Evolutionary conservation across 306 rosid species (phyloP), one percentile per base, ranked within the genome.

Genomic region (Sophora flavescens): DNA sequence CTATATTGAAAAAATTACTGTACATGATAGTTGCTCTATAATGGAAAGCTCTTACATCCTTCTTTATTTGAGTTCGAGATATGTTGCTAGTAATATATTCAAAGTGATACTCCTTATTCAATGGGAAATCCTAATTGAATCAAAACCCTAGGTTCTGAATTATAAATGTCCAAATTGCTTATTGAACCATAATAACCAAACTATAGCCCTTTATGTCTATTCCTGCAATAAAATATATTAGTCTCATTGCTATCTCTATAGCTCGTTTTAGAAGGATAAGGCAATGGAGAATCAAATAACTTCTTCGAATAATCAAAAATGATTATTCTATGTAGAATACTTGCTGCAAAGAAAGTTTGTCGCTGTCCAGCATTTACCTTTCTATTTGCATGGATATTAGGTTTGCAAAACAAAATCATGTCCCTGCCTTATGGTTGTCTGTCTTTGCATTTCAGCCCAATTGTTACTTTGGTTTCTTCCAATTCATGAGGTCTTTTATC

Each of bases 321-420:
- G 39, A 66, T 58, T 42, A 36, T 47, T 61, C 16, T 35, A 42
- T 39, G 6, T 5, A 42, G 47, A 28, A 75, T 51, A 62, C 33
- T 5, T 68, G 47, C 32, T 11, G 77, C n/a, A 17, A 8, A 50
- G 62, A 81, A 75, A 30, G 14, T 63, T 51, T 54, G 4, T 62
- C 64, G 52, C 41, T 53, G 9, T 76, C 64, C 50, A 54, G 41
- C 35, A 41, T 76, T 63, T 4, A 2, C 54, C 58, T 56, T 5
- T 42, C 39, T 62, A 70, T 52, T 82, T 67, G 72, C 39, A 56
- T 47, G 47, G n/a, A 77, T 63, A 32, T 35, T 56, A n/a, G 58
- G 44, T 39, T 26, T 16, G 12, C 53, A 56, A 26, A 53, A 64
- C 53, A 56, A 26, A 53, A 64, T 36, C 13, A 22, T 76, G 48